Evolutionary conservation across 2,329 filamentous ascomycete species (phyloP), one percentile per base, ranked within the genome.

Genomic region (Bipolaris victoriae): DNA sequence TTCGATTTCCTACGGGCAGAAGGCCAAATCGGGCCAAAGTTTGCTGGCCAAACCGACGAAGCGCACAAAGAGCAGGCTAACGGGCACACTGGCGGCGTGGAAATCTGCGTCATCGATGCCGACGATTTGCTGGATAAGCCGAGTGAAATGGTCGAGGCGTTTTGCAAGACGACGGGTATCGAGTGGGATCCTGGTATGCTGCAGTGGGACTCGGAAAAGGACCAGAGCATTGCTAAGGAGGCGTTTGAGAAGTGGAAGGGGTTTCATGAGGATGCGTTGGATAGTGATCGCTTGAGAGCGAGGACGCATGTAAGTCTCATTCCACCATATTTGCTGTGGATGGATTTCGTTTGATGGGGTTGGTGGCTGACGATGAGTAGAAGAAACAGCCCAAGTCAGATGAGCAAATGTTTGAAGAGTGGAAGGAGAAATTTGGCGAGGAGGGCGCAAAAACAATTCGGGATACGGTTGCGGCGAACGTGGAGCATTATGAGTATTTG

Each of bases 211-310:
- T 87, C 88, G 26, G 87, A 89, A 50, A 88, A 90, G 63, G 88
- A 89, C 67, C 87, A 92, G 66, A 67, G 79, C 49, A 81, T 85
- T 60, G 94, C 93, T 3, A 82, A 84, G 64, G 83, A 86, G 62
- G 88, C 88, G 16, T 98, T 98, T 79, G 92, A 93, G 79, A 98
- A 99, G 81, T 98, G 95, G 95, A 90, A 88, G 66, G 95, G 95
- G 10, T 98, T 96, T 80, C 95, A 98, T 76, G 90, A 98, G 66
- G 95, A 98, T 81, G 95, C 92, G 13, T 91, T 98, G 67, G 83
- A 90, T 65, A 96, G 91, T 72, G 89, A 84, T 36, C 88, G 87
- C 60, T 80, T 99, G 69, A 89, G 88, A 73, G 86, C 90, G 1
- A 83, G 91, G 71, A 81, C 82, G 44, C 83, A 88, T 63, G 84